Evolutionary conservation across 176 grass and related monocot species (phyloP), one percentile per base, ranked within the genome.

Genomic region (Miscanthus lutarioriparius): DNA sequence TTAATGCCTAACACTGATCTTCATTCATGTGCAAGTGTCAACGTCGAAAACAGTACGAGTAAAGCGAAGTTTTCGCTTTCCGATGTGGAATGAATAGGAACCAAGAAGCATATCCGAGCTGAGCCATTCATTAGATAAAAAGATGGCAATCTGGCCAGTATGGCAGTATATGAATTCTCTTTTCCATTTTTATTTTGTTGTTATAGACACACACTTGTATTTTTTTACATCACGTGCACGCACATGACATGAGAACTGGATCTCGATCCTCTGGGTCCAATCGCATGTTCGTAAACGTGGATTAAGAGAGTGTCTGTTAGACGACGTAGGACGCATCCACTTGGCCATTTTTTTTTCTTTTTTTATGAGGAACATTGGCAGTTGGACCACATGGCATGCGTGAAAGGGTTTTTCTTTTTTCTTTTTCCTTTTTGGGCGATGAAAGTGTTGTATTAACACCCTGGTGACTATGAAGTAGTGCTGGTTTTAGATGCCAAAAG

Each of bases 181-280:
- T 47, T 30, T 30, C 0, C 41, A 4, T 30, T 74, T 2, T 2
- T 68, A 19, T 73, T 30, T 47, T 48, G 23, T 37, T 37, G 3
- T 17, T 11, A 1, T 44, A 45, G 1, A 23, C 1, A 32, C 27
- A 0, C 25, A 25, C n/a, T 48, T 73, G 41, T 74, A 15, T 48
- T 74, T 49, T 49, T 51, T 32, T 33, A 19, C 39, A 26, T 39
- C 67, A 70, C 67, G 67, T 70, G 67, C 35, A 22, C 35, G 64
- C 78, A 80, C 78, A 17, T 69, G 78, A 68, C 63, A 25, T 6
- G 43, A 53, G 30, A 26, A 26, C 71, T 75, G 32, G 82, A 81
- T 85, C 87, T 89, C 61, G 64, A 85, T 70, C 70, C 1, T 79
- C 19, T 16, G 32, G 14, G 39, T 27, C 67, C 84, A 80, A 64